phyloP scores from a whole-genome alignment of 805 yeast genomes.

The Pichia scutulata region DNA sequence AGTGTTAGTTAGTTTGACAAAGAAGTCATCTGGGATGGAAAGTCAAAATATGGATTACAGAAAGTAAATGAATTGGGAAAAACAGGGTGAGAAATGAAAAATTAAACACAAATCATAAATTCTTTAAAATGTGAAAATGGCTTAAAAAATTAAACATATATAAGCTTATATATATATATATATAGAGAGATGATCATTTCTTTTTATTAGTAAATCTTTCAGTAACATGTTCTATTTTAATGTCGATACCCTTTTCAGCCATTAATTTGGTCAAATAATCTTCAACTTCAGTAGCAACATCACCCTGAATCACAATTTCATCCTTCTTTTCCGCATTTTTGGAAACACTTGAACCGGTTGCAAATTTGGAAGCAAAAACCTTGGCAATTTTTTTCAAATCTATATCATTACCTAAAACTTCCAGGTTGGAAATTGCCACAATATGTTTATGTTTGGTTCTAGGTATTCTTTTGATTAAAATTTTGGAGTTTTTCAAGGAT shows the following conservation, averaged over 20 bases:
- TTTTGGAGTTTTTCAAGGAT: constrained; percentile 72
- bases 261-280: constrained; percentile 61
- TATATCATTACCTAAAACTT: constrained; percentile 62
- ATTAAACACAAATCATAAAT: too few species aligned
- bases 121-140: too few species aligned
- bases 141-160: too few species aligned
- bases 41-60: too few species aligned
- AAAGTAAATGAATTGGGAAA: too few species aligned
- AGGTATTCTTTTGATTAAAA: constrained; percentile 76
- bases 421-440: constrained; percentile 79
- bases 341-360: constrained; percentile 91
- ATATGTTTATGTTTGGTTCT: constrained; percentile 85
- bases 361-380: constrained; percentile 88
- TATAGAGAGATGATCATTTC: constrained; percentile 2
- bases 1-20: background rate
- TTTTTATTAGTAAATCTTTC: constrained; percentile 71
- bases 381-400: constrained; percentile 89
- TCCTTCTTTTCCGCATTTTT: constrained; percentile 89
- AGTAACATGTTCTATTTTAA: constrained; percentile 83
- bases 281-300: constrained; percentile 87
- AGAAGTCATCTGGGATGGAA: too few species aligned
- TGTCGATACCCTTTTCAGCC: constrained; percentile 77
- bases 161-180: too few species aligned
- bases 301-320: constrained; percentile 90
- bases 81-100: too few species aligned